These are phyloP conservation scores for Pistacia vera DNA, from an alignment of 345 rosid genomes.

Conservation along the genomic window DNA sequence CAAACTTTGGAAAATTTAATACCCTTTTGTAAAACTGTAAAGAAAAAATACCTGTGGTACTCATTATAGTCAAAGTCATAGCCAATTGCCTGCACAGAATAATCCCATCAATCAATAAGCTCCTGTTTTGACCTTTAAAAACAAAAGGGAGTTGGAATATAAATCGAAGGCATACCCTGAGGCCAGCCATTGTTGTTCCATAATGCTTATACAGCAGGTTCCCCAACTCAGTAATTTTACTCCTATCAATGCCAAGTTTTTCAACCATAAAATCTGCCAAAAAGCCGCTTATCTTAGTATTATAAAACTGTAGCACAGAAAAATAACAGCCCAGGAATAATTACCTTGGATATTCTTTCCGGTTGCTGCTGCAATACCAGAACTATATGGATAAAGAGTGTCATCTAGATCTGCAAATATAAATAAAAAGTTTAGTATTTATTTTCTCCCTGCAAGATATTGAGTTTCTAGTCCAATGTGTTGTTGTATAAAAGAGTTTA, in stretches of 20 bases:
- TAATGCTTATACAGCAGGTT: slow-evolving; percentile 80
- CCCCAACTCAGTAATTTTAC: slow-evolving; percentile 64
- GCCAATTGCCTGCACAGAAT: slow-evolving; percentile 74
- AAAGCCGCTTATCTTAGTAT: slow-evolving; percentile 1
- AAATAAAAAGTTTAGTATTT: neutral
- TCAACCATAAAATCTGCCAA: slow-evolving; percentile 84
- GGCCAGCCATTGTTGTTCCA: slow-evolving; percentile 99
- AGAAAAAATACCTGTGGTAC: slow-evolving; percentile 62
- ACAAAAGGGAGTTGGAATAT: neutral
- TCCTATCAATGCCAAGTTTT: slow-evolving; percentile 66
- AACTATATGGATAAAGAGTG: slow-evolving; percentile 79
- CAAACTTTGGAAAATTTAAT: neutral
- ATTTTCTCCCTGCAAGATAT: neutral
- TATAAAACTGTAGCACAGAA: neutral
- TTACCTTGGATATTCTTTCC: slow-evolving; percentile 71
- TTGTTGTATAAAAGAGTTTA: slow-evolving; percentile 26
- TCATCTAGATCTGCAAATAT: slow-evolving; percentile 76
- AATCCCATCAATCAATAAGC: slow-evolving; percentile 11
- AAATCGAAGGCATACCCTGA: slow-evolving; percentile 54
- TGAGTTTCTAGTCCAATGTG: neutral
- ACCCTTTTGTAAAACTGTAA: neutral
- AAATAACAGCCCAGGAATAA: neutral
- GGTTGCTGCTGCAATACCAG: slow-evolving; percentile 60
- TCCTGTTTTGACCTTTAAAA: neutral
- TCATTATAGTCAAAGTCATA: slow-evolving; percentile 91